Base-by-base conservation (phyloP, 2,329 filamentous ascomycete species). In the Colletotrichum sp. region DNA sequence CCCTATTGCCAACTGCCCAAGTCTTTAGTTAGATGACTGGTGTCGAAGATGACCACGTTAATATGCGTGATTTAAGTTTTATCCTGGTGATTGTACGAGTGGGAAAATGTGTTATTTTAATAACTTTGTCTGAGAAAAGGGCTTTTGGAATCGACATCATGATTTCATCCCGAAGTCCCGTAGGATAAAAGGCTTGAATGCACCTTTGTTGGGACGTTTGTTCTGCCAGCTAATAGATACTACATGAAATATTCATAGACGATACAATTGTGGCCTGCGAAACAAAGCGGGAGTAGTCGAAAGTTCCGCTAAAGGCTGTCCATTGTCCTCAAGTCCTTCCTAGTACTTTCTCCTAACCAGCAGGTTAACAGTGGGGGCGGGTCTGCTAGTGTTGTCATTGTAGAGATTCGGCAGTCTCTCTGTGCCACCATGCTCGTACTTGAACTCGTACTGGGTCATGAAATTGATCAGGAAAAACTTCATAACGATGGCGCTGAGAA, bases 391-490 rank as follows among this genome's bases (percentile, higher is more conserved):
- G 28, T 55, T 55, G 8, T 67, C 65, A 55, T 67, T 28, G 28
- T 21, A 34, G 7, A 30, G 6, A 7, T 34, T 24, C 1, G 65
- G 65, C 8, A 26, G 43, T 36, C 65, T 67, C 39, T 67, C 16
- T 15, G 6, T 67, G 21, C 39, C 28, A 3, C 65, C 65, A 16
- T 55, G 24, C 12, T 67, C 65, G 26, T 30, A 55, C 12, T 32
- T 67, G 10, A 67, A 7, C 12, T 67, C 65, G 39, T 55, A 67
- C 39, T 67, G 15, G 5, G 65, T 67, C n/a, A 67, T 67, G 2
- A 67, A 55, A 3, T 67, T 39, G 21, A 67, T 18, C 10, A 67
- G 43, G n/a, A 67, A 52, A 6, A 67, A 55, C 8, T 67, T 67
- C 24, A 55, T 55, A 2, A 67, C 28, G 3, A 67, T 21, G 1